These are phyloP conservation scores for Malassezia brasiliensis DNA, from an alignment of 1,284 basidiomycete species.

Conservation along the genomic window DNA sequence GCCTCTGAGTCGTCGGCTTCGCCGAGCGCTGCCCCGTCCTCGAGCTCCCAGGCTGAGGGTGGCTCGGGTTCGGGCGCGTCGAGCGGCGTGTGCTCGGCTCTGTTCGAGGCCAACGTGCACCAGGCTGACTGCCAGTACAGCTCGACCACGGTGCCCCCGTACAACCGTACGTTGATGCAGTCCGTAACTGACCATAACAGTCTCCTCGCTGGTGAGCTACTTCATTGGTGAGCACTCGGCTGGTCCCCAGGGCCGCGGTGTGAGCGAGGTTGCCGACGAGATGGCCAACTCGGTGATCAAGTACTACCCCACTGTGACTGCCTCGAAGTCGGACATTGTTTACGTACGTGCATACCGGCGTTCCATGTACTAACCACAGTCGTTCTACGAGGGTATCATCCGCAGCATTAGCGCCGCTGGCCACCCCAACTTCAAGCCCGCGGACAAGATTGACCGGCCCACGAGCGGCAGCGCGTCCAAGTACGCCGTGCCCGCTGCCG, in stretches of 20 bases:
- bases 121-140: slow-evolving; percentile 26
- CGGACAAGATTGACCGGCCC: slow-evolving; percentile 16
- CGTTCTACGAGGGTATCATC: slow-evolving; percentile 25
- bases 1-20: slow-evolving; percentile 1
- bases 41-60: slow-evolving; percentile 10
- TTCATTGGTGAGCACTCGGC: slow-evolving; percentile 31
- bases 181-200: slow-evolving; percentile 16
- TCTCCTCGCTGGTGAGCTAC: slow-evolving; percentile 31
- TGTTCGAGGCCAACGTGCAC: slow-evolving; percentile 22
- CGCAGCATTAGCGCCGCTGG: slow-evolving; percentile 23
- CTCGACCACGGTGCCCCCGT: slow-evolving; percentile 29
- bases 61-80: slow-evolving; percentile 13
- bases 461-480: slow-evolving; percentile 5
- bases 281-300: slow-evolving; percentile 33
- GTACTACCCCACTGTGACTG: slow-evolving; percentile 42
- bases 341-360: not conserved
- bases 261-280: slow-evolving; percentile 31
- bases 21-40: slow-evolving; percentile 9
- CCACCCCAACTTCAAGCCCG: slow-evolving; percentile 18
- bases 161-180: slow-evolving; percentile 22
- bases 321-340: slow-evolving; percentile 18
- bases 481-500: slow-evolving; percentile 14
- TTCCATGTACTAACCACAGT: not conserved
- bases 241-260: slow-evolving; percentile 23
- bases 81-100: slow-evolving; percentile 24